Evolutionary conservation across 495 filamentous ascomycete genomes (phyloP), one percentile per base, ranked within the genome.

Genomic region (Penicillium waksmanii): DNA sequence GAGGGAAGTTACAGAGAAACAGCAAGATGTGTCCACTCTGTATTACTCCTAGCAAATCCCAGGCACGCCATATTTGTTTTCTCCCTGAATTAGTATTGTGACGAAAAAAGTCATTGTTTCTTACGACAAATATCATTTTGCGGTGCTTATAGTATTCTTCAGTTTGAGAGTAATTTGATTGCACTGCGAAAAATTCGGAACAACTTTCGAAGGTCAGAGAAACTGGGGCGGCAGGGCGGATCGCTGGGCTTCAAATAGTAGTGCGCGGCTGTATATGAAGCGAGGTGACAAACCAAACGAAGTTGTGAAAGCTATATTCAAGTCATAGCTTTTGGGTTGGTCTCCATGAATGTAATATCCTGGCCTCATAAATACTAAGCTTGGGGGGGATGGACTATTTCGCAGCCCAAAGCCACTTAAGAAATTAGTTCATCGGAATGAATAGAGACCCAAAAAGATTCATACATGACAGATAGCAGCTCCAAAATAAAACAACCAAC

Each of bases 401-500:
- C 36, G 42, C 4, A 17, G 42, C 17, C 42, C 17, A 19, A 44
- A 44, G 17, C 9, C 42, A 44, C 42, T 44, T 18, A 44, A 10
- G 42, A 44, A 6, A 44, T 44, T 44, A 44, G 42, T 44, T 44
- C 5, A 44, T n/a, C 17, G n/a, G 42, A 44, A 44, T 38, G 15
- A 9, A 38, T 38, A 38, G 36, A 12, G 2, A 9, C 42, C 42
- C 42, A 18, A 44, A 21, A 19, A 44, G 9, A 19, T 44, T 18
- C 12, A 38, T 38, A 38, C 36, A 38, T 12, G 2, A 13, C 15
- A 38, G 12, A 38, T 38, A 38, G 5, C 21, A 19, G 17, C 25
- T 10, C 34, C 46, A 49, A 44, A 46, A 59, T 52, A 60, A 36
- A 35, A 43, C 40, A 49, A 48, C 31, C 23, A 50, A 9, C 36